phyloP scores from a whole-genome alignment of 371 early-diverging fungal genomes.

The Paraphysoderma sedebokerense region DNA sequence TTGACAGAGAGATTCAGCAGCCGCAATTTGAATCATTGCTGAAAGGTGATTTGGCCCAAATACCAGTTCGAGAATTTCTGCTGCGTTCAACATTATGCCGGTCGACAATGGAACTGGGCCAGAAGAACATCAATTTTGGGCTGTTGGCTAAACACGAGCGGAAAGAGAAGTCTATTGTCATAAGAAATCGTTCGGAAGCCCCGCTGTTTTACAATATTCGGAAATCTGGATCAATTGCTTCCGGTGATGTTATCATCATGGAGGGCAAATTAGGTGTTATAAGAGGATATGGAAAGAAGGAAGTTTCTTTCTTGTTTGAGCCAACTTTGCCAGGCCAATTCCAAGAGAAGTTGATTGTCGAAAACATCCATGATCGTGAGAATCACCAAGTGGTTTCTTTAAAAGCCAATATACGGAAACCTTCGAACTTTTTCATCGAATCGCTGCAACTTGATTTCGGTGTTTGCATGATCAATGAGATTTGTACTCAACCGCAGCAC shows the following conservation, averaged over 20 bases:
- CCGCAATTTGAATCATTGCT: conserved; percentile 54
- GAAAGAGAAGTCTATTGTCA: conserved; percentile 69
- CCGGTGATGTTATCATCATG: conserved; percentile 70
- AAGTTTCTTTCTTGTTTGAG: conserved; percentile 80
- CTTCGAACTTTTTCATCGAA: conserved; percentile 71
- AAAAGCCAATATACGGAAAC: conserved; percentile 82
- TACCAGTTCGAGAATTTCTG: conserved; percentile 90
- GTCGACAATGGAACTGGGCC: conserved; percentile 82
- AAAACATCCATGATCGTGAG: conserved; percentile 72
- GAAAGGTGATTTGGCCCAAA: conserved; percentile 31
- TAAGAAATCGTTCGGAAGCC: conserved; percentile 79
- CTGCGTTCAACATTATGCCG: conserved; percentile 66
- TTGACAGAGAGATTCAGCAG: conserved; percentile 48
- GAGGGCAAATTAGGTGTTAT: conserved; percentile 67
- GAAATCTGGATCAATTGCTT: conserved; percentile 90
- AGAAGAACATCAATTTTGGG: conserved; percentile 94
- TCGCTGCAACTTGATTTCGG: conserved; percentile 62
- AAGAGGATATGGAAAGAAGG: conserved; percentile 76
- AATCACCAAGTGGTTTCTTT: conserved; percentile 63
- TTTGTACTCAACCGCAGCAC: conserved; percentile 15
- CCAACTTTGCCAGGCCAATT: conserved; percentile 77
- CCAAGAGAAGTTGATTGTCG: conserved; percentile 70
- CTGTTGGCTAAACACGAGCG: conserved; percentile 70
- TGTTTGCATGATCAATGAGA: conserved; percentile 34
- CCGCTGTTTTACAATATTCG: conserved; percentile 78